These are phyloP conservation scores for Coemansia sp. DNA, from an alignment of 192 early-diverging fungal species.

Conservation along the genomic window DNA sequence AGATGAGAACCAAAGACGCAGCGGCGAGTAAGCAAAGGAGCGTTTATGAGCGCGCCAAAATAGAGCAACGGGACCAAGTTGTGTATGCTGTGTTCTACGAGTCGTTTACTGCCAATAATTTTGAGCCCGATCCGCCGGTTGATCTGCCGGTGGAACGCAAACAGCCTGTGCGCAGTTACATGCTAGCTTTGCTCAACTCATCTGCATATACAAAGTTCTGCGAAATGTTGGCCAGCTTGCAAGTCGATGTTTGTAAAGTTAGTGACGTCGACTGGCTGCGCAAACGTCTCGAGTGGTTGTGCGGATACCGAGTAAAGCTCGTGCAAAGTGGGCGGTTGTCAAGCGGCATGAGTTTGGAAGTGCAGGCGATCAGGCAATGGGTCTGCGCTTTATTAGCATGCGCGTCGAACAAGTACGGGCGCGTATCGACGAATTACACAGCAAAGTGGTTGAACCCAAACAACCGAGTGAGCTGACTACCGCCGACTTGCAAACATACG, in stretches of 20 bases:
- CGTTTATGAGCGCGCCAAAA: not conserved
- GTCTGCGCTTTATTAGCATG: conserved; percentile 6
- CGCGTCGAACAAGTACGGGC: not conserved
- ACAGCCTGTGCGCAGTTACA: not conserved
- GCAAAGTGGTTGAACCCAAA: too few relatives aligned
- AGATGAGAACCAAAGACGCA: not conserved
- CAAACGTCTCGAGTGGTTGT: not conserved
- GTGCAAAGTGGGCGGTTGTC: not conserved
- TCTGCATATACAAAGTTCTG: not conserved
- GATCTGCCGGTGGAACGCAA: not conserved
- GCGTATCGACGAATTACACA: not conserved
- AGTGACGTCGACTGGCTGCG: not conserved
- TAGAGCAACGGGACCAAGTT: not conserved
- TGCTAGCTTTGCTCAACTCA: not conserved
- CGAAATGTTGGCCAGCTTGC: not conserved
- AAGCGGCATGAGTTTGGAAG: not conserved
- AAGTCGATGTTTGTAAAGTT: not conserved
- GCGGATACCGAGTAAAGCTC: not conserved
- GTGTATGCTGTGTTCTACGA: not conserved
- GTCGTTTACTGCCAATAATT: not conserved
- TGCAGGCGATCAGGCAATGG: not conserved
- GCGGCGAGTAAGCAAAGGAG: not conserved
- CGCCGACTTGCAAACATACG: not conserved
- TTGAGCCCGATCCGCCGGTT: not conserved
- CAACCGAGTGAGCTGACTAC: not conserved